Evolutionary conservation across 176 grass and related monocot genomes (phyloP).

Genomic region (Cenchrus purpureus): DNA sequence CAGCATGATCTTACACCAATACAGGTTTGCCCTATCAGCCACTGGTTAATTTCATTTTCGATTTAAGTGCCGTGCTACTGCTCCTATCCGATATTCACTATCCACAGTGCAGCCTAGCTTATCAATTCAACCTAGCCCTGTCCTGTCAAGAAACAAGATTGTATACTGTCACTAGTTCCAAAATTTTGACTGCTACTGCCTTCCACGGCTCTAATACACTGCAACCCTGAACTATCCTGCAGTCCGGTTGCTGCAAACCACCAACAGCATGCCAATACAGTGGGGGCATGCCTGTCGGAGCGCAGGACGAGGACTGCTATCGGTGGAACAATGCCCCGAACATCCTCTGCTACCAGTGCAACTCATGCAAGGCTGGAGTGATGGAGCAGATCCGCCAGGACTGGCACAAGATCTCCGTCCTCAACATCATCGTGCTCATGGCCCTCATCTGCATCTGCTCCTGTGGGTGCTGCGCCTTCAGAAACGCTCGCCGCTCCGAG

Average conservation of each 20-base stretch:
- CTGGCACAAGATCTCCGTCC: conserved; percentile 88
- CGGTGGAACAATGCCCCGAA: conserved; percentile 82
- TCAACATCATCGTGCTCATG: conserved; percentile 73
- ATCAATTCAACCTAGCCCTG: conserved; percentile 4
- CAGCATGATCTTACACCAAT: conserved; percentile 81
- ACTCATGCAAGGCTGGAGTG: conserved; percentile 93
- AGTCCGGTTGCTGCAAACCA: conserved; percentile 99
- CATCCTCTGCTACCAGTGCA: conserved; percentile 84
- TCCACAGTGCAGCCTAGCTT: background rate
- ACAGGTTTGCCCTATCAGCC: conserved; percentile 53
- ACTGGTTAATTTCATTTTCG: background rate
- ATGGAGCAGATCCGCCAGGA: conserved; percentile 86
- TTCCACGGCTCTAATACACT: conserved; percentile 14
- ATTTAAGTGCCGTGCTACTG: background rate
- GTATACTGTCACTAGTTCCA: background rate
- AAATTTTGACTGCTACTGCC: background rate
- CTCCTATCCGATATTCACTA: conserved; percentile 5
- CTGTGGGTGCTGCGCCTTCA: conserved; percentile 83
- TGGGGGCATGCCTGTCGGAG: conserved; percentile 56
- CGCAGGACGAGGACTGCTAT: conserved; percentile 85
- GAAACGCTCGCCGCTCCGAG: conserved; percentile 65
- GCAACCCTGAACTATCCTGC: conserved; percentile 20
- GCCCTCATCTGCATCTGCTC: conserved; percentile 70
- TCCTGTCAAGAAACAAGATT: conserved; percentile 8
- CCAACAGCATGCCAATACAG: conserved; percentile 88